phyloP scores from a whole-genome alignment of 176 grass and related monocot genomes.

The Carex kokanica region DNA sequence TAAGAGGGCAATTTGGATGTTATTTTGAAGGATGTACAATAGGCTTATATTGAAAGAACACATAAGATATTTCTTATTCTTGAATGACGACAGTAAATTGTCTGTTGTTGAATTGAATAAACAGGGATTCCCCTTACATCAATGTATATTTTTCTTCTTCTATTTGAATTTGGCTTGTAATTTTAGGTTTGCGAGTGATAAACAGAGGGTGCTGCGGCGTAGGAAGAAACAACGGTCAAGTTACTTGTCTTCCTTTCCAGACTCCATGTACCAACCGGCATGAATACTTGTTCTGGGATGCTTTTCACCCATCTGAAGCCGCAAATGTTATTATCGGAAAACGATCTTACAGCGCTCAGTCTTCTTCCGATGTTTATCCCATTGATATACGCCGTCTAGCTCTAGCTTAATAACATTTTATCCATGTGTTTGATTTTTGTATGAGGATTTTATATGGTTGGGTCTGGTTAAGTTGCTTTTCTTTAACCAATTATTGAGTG shows the following conservation, averaged over 20 bases:
- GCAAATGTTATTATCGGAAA: conserved; percentile 62
- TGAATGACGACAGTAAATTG: neutral
- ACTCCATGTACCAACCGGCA: conserved; percentile 67
- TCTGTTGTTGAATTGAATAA: neutral
- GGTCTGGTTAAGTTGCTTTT: neutral
- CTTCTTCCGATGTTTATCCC: conserved; percentile 60
- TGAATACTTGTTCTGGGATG: conserved; percentile 94
- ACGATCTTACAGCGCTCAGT: conserved; percentile 58
- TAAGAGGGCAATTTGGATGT: neutral
- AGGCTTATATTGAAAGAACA: neutral
- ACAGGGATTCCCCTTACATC: neutral
- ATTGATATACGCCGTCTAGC: conserved; percentile 63
- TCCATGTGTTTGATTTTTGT: neutral
- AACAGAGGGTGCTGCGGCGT: conserved; percentile 86
- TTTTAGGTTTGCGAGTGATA: conserved; percentile 56
- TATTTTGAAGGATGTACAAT: neutral
- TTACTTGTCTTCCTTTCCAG: conserved; percentile 85
- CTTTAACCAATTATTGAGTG: neutral
- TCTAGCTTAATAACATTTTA: conserved; percentile 29
- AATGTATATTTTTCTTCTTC: neutral
- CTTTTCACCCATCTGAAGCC: conserved; percentile 89
- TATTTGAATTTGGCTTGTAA: neutral
- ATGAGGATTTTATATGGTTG: neutral
- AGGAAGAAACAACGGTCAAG: conserved; percentile 97
- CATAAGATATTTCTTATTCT: neutral